Evolutionary conservation across 2,329 filamentous ascomycete species (phyloP), one percentile per base, ranked within the genome.

Genomic region (Ceratocystis smalleyi): DNA sequence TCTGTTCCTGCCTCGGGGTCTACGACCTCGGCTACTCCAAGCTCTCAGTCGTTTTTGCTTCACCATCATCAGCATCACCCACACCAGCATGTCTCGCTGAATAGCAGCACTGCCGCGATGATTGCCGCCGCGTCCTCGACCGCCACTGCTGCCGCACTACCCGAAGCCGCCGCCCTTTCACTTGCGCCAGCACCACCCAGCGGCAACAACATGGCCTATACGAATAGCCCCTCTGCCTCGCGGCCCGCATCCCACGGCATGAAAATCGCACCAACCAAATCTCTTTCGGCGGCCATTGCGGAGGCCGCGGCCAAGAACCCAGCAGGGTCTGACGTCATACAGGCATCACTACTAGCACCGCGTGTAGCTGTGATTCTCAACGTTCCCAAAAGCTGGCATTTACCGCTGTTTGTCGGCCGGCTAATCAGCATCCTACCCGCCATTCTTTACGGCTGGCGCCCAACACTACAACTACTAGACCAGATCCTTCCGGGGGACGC

Each of bases 291-390:
- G 8, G 65, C 62, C 10, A 65, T 66, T 22, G 54, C 62, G 22
- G 59, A 63, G 32, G 55, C 67, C 3, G 62, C 66, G 1, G 57
- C 67, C 24, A 60, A 63, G 30, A 55, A 61, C 59, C 32, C 49
- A 17, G 45, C 47, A 30, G 47, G 30, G 27, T 54, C 62, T 27
- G 59, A 35, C 22, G 62, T 67, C 2, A 65, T 67, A 15, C 60
- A 49, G 40, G 68, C 69, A 19, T 74, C 81, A 17, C 76, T 85
- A 62, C 78, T 90, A 54, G 87, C 91, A 71, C 88, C 88, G 12
- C 87, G 88, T 64, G 83, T 92, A 64, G 88, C 88, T 68, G 87
- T 91, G 69, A 81, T 89, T 40, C 80, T 92, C 59, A 88, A 88
- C 62, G 83, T 94, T 17, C 84, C 86, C 63, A 79, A 79, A 67